phyloP scores from a whole-genome alignment of 2,329 filamentous ascomycete species.

The Venturia oleaginea region DNA sequence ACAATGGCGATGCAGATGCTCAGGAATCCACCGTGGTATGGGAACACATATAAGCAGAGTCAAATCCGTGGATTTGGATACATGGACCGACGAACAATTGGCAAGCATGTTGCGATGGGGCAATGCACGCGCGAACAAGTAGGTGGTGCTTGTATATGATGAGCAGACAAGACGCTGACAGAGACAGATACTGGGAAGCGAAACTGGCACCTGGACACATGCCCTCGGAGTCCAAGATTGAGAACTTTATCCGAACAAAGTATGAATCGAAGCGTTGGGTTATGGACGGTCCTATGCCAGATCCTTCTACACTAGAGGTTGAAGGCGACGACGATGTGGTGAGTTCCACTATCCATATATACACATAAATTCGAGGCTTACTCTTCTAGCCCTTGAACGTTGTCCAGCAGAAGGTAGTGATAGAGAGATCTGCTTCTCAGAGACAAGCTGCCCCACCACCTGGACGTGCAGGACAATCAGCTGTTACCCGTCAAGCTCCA shows the following conservation, averaged over 20 bases:
- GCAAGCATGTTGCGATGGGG: constrained; percentile 93
- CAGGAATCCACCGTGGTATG: constrained; percentile 97
- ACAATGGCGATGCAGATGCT: constrained; percentile 49
- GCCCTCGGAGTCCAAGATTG: constrained; percentile 94
- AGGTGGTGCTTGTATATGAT: not conserved
- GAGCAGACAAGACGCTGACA: not conserved
- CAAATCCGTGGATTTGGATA: constrained; percentile 95
- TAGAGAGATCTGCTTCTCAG: constrained; percentile 50
- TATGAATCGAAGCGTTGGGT: constrained; percentile 98
- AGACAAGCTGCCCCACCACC: constrained; percentile 26
- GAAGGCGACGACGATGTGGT: constrained; percentile 78
- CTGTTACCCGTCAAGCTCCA: constrained; percentile 34
- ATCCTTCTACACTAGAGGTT: constrained; percentile 76
- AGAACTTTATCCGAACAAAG: constrained; percentile 99
- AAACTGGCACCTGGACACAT: constrained; percentile 87
- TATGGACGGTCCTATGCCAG: constrained; percentile 94
- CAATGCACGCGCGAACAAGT: constrained; percentile 93
- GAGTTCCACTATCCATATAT: constrained; percentile 21
- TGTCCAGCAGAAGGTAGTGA: constrained; percentile 62
- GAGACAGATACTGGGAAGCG: constrained; percentile 71
- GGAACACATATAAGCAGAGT: constrained; percentile 97
- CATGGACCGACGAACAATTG: constrained; percentile 97
- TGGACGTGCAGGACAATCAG: constrained; percentile 20
- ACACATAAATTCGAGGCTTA: not conserved
- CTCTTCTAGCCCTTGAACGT: constrained; percentile 50